Percentiles rank a stretch among this genome's conserved stretches.
These are phyloP conservation scores for Colletotrichum camelliae DNA, from an alignment of 2,329 filamentous ascomycete genomes.

Conservation along the genomic window DNA sequence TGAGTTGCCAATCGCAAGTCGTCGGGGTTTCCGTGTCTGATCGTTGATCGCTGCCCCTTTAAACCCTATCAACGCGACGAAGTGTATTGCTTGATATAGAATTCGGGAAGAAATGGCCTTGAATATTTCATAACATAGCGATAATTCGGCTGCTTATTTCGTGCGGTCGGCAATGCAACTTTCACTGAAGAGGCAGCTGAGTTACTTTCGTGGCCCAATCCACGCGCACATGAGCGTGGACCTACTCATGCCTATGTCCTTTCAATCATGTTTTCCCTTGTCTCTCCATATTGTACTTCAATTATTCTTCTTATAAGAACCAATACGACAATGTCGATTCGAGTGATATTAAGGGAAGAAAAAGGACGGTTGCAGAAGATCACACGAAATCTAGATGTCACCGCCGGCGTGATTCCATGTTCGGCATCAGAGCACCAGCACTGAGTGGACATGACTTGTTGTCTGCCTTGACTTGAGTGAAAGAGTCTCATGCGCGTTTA, in stretches of 20 bases:
- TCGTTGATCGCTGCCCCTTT: neutral
- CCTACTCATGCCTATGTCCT: neutral
- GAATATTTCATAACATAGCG: neutral
- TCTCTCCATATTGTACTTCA: neutral
- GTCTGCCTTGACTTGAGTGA: neutral
- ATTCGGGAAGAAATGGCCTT: neutral
- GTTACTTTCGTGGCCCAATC: neutral
- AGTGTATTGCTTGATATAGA: neutral
- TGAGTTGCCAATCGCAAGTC: neutral
- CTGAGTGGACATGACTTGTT: too few species aligned
- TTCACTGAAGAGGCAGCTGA: neutral
- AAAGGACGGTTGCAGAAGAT: neutral
- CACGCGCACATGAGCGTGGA: fast-evolving
- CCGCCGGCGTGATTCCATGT: neutral
- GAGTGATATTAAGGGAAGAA: neutral
- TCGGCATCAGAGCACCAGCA: too few species aligned
- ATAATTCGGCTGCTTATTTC: too few species aligned
- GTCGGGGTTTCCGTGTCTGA: neutral
- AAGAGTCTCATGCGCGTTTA: fast-evolving
- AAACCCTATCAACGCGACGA: neutral
- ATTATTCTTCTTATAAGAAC: neutral
- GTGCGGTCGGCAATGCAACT: neutral
- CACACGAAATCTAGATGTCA: neutral
- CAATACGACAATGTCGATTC: neutral
- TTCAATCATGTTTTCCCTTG: neutral